Evolutionary conservation across 345 rosid genomes (phyloP).

Genomic region (Moringa oleifera): DNA sequence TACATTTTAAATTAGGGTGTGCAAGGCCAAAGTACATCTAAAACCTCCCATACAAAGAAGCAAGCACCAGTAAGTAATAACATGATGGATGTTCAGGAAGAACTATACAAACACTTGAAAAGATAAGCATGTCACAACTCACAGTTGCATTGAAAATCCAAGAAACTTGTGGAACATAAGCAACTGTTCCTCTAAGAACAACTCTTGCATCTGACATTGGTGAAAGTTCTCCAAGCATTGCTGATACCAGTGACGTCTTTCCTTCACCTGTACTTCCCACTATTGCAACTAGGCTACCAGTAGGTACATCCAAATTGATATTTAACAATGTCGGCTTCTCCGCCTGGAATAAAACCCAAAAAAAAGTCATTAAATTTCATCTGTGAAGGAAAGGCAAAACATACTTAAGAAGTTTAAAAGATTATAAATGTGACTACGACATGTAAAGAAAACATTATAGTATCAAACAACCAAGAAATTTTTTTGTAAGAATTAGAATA

Average conservation of each 20-base stretch:
- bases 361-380: slow-evolving; percentile 3
- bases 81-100: not conserved
- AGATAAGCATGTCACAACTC: slow-evolving; percentile 25
- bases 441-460: not conserved
- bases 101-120: not conserved
- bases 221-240: slow-evolving; percentile 99
- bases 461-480: too few relatives aligned
- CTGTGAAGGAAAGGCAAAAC: not conserved
- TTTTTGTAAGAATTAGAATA: too few relatives aligned
- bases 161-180: slow-evolving; percentile 98
- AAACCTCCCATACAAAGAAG: slow-evolving; percentile 1
- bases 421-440: not conserved
- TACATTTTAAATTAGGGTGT: not conserved
- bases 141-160: slow-evolving; percentile 99
- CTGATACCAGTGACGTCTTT: slow-evolving; percentile 89
- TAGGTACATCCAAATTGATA: slow-evolving; percentile 77
- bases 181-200: slow-evolving; percentile 72
- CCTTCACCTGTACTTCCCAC: slow-evolving; percentile 99
- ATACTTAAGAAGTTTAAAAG: slow-evolving; percentile 7
- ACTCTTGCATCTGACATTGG: slow-evolving; percentile 57
- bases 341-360: slow-evolving; percentile 47
- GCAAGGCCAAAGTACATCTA: not conserved
- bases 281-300: slow-evolving; percentile 89
- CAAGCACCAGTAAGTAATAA: slow-evolving; percentile 2
- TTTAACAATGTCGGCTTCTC: slow-evolving; percentile 86